A percentile compares a stretch with the other conserved stretches of the same genome.
phyloP scores from a whole-genome alignment of 1,284 basidiomycete genomes.

The Cutaneotrichosporon sp. region DNA sequence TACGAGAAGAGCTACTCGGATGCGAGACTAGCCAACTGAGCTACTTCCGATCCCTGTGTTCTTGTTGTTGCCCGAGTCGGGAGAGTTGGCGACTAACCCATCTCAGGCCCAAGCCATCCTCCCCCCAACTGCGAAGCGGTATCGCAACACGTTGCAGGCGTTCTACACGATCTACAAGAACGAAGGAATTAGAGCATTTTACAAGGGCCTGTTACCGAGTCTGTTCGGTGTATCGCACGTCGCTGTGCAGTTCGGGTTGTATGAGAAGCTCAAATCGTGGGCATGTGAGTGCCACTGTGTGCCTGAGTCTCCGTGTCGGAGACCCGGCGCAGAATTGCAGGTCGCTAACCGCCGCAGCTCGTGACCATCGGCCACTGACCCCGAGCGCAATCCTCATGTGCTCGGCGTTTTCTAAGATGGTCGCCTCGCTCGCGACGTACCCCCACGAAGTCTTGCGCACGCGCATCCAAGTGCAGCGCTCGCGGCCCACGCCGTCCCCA shows the following conservation, averaged over 20 bases:
- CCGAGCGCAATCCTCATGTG: slow-evolving; percentile 72
- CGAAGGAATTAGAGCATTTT: slow-evolving; percentile 81
- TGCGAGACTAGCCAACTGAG: too few species aligned
- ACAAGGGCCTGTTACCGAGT: slow-evolving; percentile 82
- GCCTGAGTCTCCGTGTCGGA: not conserved
- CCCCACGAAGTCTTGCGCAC: slow-evolving; percentile 94
- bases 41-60: too few species aligned
- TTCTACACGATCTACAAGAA: slow-evolving; percentile 75
- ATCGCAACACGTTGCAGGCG: slow-evolving; percentile 81
- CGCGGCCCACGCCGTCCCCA: not conserved
- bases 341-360: too few species aligned
- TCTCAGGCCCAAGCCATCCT: slow-evolving; percentile 52
- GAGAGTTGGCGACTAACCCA: not conserved
- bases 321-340: too few species aligned
- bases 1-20: too few species aligned
- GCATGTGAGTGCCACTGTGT: slow-evolving; percentile 58
- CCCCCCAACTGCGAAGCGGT: slow-evolving; percentile 65
- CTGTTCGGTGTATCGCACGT: slow-evolving; percentile 86
- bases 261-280: slow-evolving; percentile 79
- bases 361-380: slow-evolving; percentile 56
- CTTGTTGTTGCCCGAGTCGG: too few species aligned
- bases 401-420: slow-evolving; percentile 86
- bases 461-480: slow-evolving; percentile 64
- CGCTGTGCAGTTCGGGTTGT: slow-evolving; percentile 92
- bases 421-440: slow-evolving; percentile 86